A percentile compares a stretch with the other conserved stretches of the same genome.
Conservation (phyloP, 2,329 filamentous ascomycete genomes). For the Helotiales sp. region DNA sequence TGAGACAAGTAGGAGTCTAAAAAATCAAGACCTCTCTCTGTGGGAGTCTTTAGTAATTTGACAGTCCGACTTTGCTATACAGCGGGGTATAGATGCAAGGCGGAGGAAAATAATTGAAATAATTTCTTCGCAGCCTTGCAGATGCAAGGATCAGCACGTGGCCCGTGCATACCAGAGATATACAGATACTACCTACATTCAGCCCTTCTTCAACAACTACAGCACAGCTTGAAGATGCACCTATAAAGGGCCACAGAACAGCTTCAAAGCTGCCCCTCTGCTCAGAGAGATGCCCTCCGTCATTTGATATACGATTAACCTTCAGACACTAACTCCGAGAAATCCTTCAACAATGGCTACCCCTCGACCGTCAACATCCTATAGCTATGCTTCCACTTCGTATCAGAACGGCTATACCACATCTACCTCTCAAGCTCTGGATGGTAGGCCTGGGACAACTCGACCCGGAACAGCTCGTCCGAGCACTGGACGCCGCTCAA, state of each 20-base stretch:
- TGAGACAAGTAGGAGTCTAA: not conserved
- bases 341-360: conserved; percentile 15
- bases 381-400: conserved; percentile 27
- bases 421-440: conserved; percentile 28
- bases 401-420: conserved; percentile 32
- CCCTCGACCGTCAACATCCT: conserved; percentile 27
- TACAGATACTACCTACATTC: not conserved
- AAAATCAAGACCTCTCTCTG: not conserved
- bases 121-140: conserved; percentile 31
- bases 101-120: conserved; percentile 16
- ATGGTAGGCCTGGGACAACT: conserved; percentile 26
- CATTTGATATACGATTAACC: not conserved
- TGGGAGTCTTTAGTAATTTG: not conserved
- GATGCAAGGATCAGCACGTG: no score
- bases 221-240: not conserved
- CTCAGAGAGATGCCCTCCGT: not conserved
- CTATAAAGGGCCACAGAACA: not conserved
- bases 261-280: not conserved
- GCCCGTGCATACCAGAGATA: conserved; percentile 1
- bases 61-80: not conserved
- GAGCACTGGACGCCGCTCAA: conserved; percentile 30
- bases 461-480: conserved; percentile 31
- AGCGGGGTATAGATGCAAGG: not conserved
- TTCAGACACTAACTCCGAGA: not conserved
- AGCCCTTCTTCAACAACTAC: not conserved